Base-by-base conservation (phyloP, 371 early-diverging fungal genomes). In the Rhizopus stolonifer region DNA sequence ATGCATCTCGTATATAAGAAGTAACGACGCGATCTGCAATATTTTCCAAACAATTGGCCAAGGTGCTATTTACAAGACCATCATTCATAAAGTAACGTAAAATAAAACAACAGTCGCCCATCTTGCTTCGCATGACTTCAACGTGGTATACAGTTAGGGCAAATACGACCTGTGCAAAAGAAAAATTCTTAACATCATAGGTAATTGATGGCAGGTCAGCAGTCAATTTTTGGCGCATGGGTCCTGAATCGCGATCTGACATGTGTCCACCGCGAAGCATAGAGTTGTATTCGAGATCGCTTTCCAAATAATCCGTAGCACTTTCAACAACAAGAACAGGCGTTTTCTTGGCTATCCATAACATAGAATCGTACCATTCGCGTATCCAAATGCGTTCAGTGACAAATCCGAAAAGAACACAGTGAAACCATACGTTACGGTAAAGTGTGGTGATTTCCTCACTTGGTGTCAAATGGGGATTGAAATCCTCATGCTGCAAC, bases 401-500 rank as follows among this genome's bases (percentile, higher is more conserved):
- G 15, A 88, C 73, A 49, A 89, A 86, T 1, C 92, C 88, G 64
- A 83, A 86, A 2, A 91, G 61, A 1, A 93, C 85, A 42, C 91
- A 81, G 54, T 91, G 88, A 61, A 95, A 87, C 98, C 98, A 97
- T 17, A 88, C 77, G 60, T 92, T 92, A 25, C 96, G 81, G 75
- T 92, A 93, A 11, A 87, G 69, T 18, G 81, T 69, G 0, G 82
- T 79, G 1, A 83, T 70, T 39, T 91, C 93, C 17, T 83, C 80
- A 22, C 77, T 77, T 9, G 85, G 79, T 3, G 71, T 73, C 21
- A 79, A 53, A 46, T 86, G 86, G 4, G 82, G 82, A 18, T 80
- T 69, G 50, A 88, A 88, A 25, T 83, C 81, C 5, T 69, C 58
- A 24, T 85, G 84, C 4, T 72, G 65, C 23, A 88, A 68, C 13